A percentile compares a stretch with the other conserved stretches of the same genome.
Conservation (phyloP, 768 basidiomycete genomes). For the Tremella fuciformis region DNA sequence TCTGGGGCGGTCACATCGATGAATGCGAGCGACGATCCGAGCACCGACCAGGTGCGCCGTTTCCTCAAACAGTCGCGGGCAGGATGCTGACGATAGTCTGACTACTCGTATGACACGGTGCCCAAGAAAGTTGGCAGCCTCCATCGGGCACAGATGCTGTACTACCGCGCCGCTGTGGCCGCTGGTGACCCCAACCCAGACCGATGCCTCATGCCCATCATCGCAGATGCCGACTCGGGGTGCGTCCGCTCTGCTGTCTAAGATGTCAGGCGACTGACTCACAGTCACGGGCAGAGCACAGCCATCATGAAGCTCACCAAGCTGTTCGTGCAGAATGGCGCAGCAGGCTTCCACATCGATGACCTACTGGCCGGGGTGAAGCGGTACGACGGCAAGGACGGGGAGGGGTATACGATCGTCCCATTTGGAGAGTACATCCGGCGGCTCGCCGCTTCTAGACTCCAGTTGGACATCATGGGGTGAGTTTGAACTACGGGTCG, state of each 20-base stretch:
- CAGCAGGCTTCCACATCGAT: conserved; percentile 85
- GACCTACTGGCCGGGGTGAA: conserved; percentile 85
- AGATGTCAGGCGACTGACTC: background rate
- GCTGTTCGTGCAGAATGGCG: conserved; percentile 92
- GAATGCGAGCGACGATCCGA: conserved; percentile 5
- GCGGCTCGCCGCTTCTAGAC: conserved; percentile 76
- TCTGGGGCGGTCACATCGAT: too few relatives aligned
- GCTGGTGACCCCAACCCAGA: conserved; percentile 44
- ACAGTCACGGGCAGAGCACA: conserved; percentile 85
- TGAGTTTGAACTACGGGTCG: conserved; percentile 62
- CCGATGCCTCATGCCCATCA: conserved; percentile 86
- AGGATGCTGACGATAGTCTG: conserved; percentile 66
- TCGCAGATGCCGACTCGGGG: conserved; percentile 95
- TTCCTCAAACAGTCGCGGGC: conserved; percentile 73
- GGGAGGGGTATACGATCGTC: conserved; percentile 85
- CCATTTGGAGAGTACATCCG: conserved; percentile 83
- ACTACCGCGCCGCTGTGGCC: conserved; percentile 42
- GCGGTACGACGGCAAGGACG: conserved; percentile 74
- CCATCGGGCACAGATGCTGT: conserved; percentile 80
- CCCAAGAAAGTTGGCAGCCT: conserved; percentile 92
- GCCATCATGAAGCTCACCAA: conserved; percentile 93
- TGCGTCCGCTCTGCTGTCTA: conserved; percentile 48
- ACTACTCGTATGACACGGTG: conserved; percentile 94
- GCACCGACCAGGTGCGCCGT: conserved; percentile 16
- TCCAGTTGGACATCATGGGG: conserved; percentile 86